phyloP scores from a whole-genome alignment of 768 basidiomycete species.

The Macrolepiota albuminosa region DNA sequence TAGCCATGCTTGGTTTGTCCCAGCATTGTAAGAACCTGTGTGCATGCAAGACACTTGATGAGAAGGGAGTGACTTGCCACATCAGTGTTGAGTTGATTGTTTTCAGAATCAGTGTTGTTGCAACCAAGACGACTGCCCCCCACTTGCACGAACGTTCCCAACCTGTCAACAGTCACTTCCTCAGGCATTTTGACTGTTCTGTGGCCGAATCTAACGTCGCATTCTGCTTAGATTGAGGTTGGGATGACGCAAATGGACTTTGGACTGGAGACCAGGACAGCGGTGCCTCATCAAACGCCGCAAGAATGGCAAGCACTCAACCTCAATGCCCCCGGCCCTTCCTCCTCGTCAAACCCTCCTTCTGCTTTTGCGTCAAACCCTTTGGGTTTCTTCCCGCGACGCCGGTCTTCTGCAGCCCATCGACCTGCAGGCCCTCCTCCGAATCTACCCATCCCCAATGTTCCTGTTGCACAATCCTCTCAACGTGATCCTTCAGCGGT shows the following conservation, averaged over 20 bases:
- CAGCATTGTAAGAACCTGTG: neutral
- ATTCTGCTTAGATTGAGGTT: neutral
- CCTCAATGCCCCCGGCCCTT: slow-evolving; percentile 20
- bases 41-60: slow-evolving; percentile 3
- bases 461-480: slow-evolving; percentile 36
- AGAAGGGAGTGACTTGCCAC: slow-evolving; percentile 11
- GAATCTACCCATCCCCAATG: slow-evolving; percentile 65
- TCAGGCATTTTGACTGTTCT: neutral
- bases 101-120: slow-evolving; percentile 13
- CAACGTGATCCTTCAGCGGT: slow-evolving; percentile 19
- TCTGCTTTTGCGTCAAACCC: slow-evolving; percentile 21
- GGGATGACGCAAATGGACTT: slow-evolving; percentile 28
- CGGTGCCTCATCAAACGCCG: slow-evolving; percentile 22
- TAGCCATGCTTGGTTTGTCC: neutral
- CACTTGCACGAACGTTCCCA: neutral
- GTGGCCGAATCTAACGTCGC: neutral
- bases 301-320: slow-evolving; percentile 32
- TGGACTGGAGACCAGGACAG: slow-evolving; percentile 29
- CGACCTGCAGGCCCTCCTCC: slow-evolving; percentile 72
- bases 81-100: slow-evolving; percentile 18
- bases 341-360: slow-evolving; percentile 29
- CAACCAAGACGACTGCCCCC: slow-evolving; percentile 13
- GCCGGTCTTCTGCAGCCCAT: slow-evolving; percentile 65
- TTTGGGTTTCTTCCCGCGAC: slow-evolving; percentile 42
- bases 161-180: neutral